Base-by-base conservation (phyloP, 192 early-diverging fungal genomes). In the Entrophospora sp. region DNA sequence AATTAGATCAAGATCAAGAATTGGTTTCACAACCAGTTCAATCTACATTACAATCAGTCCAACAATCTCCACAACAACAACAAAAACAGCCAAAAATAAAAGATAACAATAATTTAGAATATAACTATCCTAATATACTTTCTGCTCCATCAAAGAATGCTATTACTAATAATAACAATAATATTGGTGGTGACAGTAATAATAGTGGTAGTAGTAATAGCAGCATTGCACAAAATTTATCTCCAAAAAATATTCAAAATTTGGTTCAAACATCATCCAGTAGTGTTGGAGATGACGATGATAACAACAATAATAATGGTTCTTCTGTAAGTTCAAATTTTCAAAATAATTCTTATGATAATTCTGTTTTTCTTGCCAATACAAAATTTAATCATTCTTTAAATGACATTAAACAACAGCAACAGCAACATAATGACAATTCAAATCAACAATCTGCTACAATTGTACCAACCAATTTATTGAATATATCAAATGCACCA, bases 201-300 rank as follows among this genome's bases (percentile, higher is more conserved):
- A n/a, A n/a, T n/a, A n/a, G n/a, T n/a, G n/a, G n/a, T n/a, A n/a
- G n/a, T n/a, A n/a, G n/a, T n/a, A n/a, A n/a, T n/a, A n/a, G 27
- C 24, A 45, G 5, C 8, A n/a, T 62, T 38, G 20, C 43, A 28
- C 63, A 65, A 28, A 40, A 36, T 52, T 52, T 65, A 22, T 49
- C 63, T 18, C 49, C 45, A 36, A 65, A 65, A 65, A 52, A 28
- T 40, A 34, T 53, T 20, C 63, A 49, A 20, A 14, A 40, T n/a
- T n/a, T 22, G 46, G 8, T 62, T 52, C 63, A 14, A 38, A 9
- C 32, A 35, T 28, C 53, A 28, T 28, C 49, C 48, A n/a, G n/a
- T n/a, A n/a, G n/a, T n/a, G n/a, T n/a, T n/a, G n/a, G n/a, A n/a
- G n/a, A n/a, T n/a, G n/a, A n/a, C n/a, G n/a, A n/a, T n/a, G n/a